A percentile compares a stretch with the other conserved stretches of the same genome.
These are phyloP conservation scores for Clonostachys rhizophaga DNA, from an alignment of 2,329 filamentous ascomycete species.

Conservation along the genomic window DNA sequence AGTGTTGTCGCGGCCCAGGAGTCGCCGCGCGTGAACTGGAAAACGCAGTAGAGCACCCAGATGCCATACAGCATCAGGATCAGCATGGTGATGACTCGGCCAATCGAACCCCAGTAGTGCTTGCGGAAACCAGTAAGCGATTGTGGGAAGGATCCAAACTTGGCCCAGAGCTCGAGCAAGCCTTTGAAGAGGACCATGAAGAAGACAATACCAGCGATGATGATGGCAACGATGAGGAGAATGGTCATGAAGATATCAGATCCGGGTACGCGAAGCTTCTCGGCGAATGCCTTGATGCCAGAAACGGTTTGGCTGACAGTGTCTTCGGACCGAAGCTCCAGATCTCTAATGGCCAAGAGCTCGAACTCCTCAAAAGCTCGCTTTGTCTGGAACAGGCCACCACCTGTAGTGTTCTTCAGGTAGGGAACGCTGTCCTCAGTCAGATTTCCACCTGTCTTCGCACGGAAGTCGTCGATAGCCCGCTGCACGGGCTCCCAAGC, in stretches of 20 bases:
- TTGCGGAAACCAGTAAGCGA: conserved; percentile 80
- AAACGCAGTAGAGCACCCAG: conserved; percentile 94
- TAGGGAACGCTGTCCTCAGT: conserved; percentile 72
- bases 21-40: conserved; percentile 89
- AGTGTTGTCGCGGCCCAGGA: conserved; percentile 88
- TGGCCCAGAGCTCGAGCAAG: conserved; percentile 82
- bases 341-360: conserved; percentile 44
- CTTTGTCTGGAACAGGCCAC: conserved; percentile 38
- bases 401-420: conserved; percentile 65
- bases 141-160: conserved; percentile 84
- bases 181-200: conserved; percentile 88
- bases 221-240: conserved; percentile 80
- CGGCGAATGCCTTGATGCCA: conserved; percentile 78
- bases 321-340: conserved; percentile 7
- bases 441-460: conserved; percentile 78
- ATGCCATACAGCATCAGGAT: conserved; percentile 90
- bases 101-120: conserved; percentile 93
- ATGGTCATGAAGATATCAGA: conserved; percentile 97
- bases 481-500: conserved; percentile 77
- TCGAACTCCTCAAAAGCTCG: conserved; percentile 43
- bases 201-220: conserved; percentile 78
- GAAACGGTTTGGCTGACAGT: conserved; percentile 49
- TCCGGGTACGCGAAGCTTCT: conserved; percentile 78
- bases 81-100: conserved; percentile 82
- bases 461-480: conserved; percentile 80